These are phyloP conservation scores for Penicillium angulare DNA, from an alignment of 495 filamentous ascomycete species.

Conservation along the genomic window DNA sequence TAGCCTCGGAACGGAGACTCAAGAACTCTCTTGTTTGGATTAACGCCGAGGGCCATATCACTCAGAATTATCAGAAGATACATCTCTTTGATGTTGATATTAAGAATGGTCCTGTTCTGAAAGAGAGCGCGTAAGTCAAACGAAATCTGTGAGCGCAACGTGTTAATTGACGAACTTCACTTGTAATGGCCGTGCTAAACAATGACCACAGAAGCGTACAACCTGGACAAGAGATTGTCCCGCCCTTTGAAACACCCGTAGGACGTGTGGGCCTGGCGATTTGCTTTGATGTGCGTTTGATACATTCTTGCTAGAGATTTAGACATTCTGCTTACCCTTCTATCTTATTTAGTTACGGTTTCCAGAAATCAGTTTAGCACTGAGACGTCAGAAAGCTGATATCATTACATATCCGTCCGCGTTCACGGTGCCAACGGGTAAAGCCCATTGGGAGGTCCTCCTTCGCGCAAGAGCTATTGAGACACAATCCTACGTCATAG, in stretches of 20 bases:
- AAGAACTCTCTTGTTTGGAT: constrained; percentile 72
- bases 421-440: constrained; percentile 85
- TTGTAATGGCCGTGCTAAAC: not conserved
- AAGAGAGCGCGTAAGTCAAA: constrained; percentile 55
- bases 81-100: constrained; percentile 77
- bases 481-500: constrained; percentile 82
- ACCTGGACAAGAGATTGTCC: constrained; percentile 53
- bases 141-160: too few relatives aligned
- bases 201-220: constrained; percentile 51
- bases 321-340: not conserved
- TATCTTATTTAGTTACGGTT: constrained; percentile 64
- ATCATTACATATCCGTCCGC: constrained; percentile 86
- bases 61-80: constrained; percentile 70
- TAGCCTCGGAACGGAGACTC: constrained; percentile 54
- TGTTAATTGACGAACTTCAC: too few relatives aligned
- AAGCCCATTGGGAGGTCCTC: constrained; percentile 80
- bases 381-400: constrained; percentile 67
- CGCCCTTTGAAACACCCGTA: constrained; percentile 69
- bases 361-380: constrained; percentile 67
- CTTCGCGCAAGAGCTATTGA: constrained; percentile 84
- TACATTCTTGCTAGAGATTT: not conserved
- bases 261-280: constrained; percentile 77
- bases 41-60: constrained; percentile 58
- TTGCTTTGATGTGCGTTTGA: constrained; percentile 74
- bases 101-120: constrained; percentile 57